Base-by-base conservation (phyloP, 176 grass and related monocot species). In the Carex parvula region DNA sequence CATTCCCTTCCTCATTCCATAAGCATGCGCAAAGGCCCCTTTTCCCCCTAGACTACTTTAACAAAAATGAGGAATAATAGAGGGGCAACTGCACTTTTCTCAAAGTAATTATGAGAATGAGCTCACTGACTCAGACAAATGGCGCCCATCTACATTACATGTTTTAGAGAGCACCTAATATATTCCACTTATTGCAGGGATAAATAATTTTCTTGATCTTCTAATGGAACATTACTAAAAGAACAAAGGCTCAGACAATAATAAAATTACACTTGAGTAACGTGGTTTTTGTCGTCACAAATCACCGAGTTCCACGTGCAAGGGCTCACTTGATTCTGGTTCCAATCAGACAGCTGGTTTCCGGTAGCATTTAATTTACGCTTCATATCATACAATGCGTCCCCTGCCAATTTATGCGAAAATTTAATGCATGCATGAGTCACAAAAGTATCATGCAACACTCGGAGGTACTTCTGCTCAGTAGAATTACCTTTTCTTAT, bases 221-320 rank as follows among this genome's bases (percentile, higher is more conserved):
- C 53, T 78, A 79, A 70, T 2, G 17, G n/a, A 48, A 29, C 8
- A 42, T 18, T 53, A 69, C 14, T 78, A 60, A 44, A 80, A 60
- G 21, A 74, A 30, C 5, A 85, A 63, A 86, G 71, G 83, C 30
- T 65, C 69, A 2, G 11, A 87, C 17, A 29, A 21, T 16, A 63
- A 22, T 32, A 53, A 91, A 87, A 89, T 93, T 93, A 98, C 96
- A 98, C 92, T 93, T 90, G 88, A 81, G 91, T 71, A 29, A 98
- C 96, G 61, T 88, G 88, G 46, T 89, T 87, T 83, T 89, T 92
- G 81, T 2, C 88, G 54, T 98, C 93, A 87, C 96, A 98, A 46
- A 95, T 95, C 87, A 98, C 88, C 48, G 92, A 94, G 85, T 91
- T 94, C 95, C 89, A 98, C 14, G 82, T 90, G 89, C 92, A 98